phyloP scores from a whole-genome alignment of 768 basidiomycete species.

The Rhodosporidiobolus sp. region DNA sequence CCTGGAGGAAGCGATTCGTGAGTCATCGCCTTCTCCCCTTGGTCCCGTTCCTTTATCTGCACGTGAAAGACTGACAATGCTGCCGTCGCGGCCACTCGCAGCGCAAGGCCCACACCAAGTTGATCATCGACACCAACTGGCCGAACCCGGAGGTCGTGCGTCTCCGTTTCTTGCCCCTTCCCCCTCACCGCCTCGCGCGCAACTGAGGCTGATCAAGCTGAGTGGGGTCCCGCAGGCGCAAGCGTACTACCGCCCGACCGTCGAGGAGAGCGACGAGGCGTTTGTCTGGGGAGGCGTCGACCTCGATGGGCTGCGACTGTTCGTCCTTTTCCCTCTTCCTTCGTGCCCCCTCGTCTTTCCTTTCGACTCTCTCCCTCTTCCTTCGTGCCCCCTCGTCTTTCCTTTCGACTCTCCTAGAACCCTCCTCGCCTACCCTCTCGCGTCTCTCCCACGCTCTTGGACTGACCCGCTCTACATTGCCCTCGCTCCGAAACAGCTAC shows the following conservation, averaged over 20 bases:
- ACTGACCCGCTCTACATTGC: neutral
- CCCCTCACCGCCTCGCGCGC: no score
- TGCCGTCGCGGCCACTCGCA: no score
- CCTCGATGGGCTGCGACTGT: constrained; percentile 83
- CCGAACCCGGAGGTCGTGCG: constrained; percentile 85
- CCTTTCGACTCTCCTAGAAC: constrained; percentile 54
- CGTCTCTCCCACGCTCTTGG: no score
- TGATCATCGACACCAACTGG: constrained; percentile 80
- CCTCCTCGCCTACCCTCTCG: no score
- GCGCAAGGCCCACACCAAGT: constrained; percentile 84
- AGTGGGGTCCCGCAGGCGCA: constrained; percentile 60
- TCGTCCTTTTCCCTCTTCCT: constrained; percentile 39
- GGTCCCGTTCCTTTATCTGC: neutral
- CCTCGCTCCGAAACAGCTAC: constrained; percentile 14
- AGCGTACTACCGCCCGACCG: constrained; percentile 86
- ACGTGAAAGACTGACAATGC: no score
- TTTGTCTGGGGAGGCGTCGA: constrained; percentile 99
- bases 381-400: neutral
- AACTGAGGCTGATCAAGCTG: no score
- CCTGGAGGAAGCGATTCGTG: constrained; percentile 61
- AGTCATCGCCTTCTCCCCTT: constrained; percentile 15
- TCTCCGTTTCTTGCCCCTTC: constrained; percentile 31
- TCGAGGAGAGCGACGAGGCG: constrained; percentile 84
- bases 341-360: neutral
- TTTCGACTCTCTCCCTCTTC: constrained; percentile 49